phyloP scores from a whole-genome alignment of 2,329 filamentous ascomycete genomes.

The Geosmithia flava region DNA sequence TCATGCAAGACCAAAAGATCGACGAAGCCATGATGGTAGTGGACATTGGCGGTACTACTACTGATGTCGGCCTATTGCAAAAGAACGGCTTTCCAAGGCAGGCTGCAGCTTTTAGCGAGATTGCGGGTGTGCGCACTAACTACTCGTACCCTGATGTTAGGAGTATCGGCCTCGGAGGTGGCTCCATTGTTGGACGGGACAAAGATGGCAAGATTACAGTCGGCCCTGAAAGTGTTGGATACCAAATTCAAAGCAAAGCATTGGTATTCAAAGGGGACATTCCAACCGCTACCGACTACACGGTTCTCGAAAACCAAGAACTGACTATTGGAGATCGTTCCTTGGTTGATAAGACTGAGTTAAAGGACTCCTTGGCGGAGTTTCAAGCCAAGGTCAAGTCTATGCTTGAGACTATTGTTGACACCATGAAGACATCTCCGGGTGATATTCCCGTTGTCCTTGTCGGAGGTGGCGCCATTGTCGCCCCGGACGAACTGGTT shows the following conservation, averaged over 20 bases:
- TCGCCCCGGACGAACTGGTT: constrained; percentile 39
- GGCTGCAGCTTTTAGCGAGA: constrained; percentile 47
- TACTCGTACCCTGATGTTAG: constrained; percentile 44
- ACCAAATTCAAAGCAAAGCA: constrained; percentile 39
- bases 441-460: constrained; percentile 45
- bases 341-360: constrained; percentile 14
- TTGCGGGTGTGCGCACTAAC: constrained; percentile 52
- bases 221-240: constrained; percentile 51
- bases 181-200: constrained; percentile 35
- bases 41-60: constrained; percentile 55
- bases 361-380: constrained; percentile 17
- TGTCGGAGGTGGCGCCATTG: constrained; percentile 50
- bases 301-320: constrained; percentile 18
- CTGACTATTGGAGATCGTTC: constrained; percentile 27
- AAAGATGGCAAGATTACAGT: constrained; percentile 24
- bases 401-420: constrained; percentile 43
- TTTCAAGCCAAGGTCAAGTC: constrained; percentile 28
- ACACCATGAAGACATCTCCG: constrained; percentile 50
- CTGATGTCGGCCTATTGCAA: constrained; percentile 49
- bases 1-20: constrained; percentile 28
- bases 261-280: constrained; percentile 42
- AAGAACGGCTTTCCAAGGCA: constrained; percentile 52
- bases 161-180: constrained; percentile 47
- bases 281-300: constrained; percentile 46
- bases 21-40: constrained; percentile 36